Evolutionary conservation across 1,284 basidiomycete genomes (phyloP).

Genomic region (Psilocybe mexicana): DNA sequence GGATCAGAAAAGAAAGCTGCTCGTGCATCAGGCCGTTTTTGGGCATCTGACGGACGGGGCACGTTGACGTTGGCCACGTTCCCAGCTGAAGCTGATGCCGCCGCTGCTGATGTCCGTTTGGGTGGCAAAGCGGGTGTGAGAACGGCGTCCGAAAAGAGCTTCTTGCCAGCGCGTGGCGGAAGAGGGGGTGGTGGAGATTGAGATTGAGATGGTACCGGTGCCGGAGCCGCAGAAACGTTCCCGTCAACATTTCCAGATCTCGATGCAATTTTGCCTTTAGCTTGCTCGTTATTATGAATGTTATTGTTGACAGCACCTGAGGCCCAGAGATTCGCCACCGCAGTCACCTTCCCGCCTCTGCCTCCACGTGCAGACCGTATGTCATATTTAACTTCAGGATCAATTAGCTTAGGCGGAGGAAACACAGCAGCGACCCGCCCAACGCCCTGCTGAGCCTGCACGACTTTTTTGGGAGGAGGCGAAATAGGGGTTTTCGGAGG

Average conservation of each 20-base stretch:
- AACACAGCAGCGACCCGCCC: constrained; percentile 25
- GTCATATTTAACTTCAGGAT: constrained; percentile 66
- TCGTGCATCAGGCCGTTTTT: constrained; percentile 21
- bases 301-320: constrained; percentile 34
- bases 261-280: constrained; percentile 8
- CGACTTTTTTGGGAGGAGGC: constrained; percentile 12
- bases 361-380: constrained; percentile 78
- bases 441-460: constrained; percentile 20
- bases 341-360: constrained; percentile 70
- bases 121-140: constrained; percentile 18
- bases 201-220: background rate
- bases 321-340: constrained; percentile 75
- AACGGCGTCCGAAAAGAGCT: constrained; percentile 23
- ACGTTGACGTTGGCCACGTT: background rate
- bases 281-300: background rate
- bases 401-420: constrained; percentile 33
- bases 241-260: constrained; percentile 8
- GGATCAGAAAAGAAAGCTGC: constrained; percentile 5
- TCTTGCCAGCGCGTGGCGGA: constrained; percentile 15
- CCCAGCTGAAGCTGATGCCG: background rate
- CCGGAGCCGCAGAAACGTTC: background rate
- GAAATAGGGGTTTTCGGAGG: constrained; percentile 16
- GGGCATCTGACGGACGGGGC: constrained; percentile 12
- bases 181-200: constrained; percentile 13
- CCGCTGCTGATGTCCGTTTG: constrained; percentile 1